Percentiles rank a stretch among this genome's conserved stretches.
These are phyloP conservation scores for Xylariaceae sp. DNA, from an alignment of 2,329 filamentous ascomycete species.

Conservation along the genomic window DNA sequence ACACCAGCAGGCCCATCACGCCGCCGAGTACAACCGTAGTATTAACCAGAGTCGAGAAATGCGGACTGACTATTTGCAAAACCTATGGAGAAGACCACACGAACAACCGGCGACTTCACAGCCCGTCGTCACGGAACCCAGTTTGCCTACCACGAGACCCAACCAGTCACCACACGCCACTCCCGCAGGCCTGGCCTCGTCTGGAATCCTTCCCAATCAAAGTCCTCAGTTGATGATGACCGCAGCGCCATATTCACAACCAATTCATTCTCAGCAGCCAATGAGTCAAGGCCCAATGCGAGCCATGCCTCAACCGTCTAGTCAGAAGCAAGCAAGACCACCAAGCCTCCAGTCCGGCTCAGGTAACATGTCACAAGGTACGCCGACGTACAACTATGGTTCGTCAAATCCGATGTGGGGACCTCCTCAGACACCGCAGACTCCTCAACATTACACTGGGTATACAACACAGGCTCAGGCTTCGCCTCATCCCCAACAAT, in stretches of 20 bases:
- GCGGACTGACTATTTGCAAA: conserved; percentile 80
- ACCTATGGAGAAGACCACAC: conserved; percentile 82
- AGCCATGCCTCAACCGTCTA: conserved; percentile 67
- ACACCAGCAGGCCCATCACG: conserved; percentile 83
- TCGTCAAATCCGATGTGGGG: conserved; percentile 68
- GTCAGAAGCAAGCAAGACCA: conserved; percentile 71
- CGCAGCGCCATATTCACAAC: conserved; percentile 71
- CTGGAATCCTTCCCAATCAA: conserved; percentile 65
- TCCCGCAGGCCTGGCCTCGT: conserved; percentile 61
- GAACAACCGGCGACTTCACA: conserved; percentile 70
- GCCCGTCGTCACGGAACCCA: conserved; percentile 53
- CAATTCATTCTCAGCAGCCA: conserved; percentile 73
- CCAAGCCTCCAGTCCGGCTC: conserved; percentile 64
- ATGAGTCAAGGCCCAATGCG: conserved; percentile 76
- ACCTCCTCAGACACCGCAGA: conserved; percentile 66
- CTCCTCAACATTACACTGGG: conserved; percentile 62
- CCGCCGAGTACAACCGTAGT: conserved; percentile 88
- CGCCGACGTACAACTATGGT: conserved; percentile 68
- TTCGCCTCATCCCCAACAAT: conserved; percentile 59
- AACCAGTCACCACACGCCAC: conserved; percentile 65
- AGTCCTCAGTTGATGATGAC: conserved; percentile 73
- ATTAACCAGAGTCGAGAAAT: conserved; percentile 81
- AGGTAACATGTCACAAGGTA: conserved; percentile 57
- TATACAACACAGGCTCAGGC: conserved; percentile 60
- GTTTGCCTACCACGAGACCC: conserved; percentile 58